A percentile compares a stretch with the other conserved stretches of the same genome.
Conservation (phyloP, 2,329 filamentous ascomycete species). For the Fusarium veterinarium region DNA sequence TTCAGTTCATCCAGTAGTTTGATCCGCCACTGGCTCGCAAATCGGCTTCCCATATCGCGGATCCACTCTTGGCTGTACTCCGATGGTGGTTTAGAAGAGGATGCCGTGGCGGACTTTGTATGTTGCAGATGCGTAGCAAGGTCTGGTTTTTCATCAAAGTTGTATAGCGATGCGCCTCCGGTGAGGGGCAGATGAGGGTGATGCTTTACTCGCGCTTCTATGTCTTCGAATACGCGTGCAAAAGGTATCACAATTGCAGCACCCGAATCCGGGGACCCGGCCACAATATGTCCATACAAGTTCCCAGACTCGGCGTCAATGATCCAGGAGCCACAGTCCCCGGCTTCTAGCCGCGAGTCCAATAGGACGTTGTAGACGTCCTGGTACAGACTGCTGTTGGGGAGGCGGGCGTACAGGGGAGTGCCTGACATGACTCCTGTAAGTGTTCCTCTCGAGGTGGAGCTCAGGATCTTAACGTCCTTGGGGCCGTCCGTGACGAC, state of each 20-base stretch:
- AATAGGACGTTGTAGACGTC: neutral
- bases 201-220: neutral
- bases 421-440: neutral
- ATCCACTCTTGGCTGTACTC: accelerated
- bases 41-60: accelerated
- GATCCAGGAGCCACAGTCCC: neutral
- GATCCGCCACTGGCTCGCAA: neutral
- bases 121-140: neutral
- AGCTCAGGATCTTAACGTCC: neutral
- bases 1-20: neutral
- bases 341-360: neutral
- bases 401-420: neutral
- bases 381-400: neutral
- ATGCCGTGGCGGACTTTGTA: neutral
- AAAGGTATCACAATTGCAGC: neutral
- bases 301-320: neutral
- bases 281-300: neutral
- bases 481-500: neutral
- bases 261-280: neutral
- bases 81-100: neutral
- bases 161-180: neutral
- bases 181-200: neutral
- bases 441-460: neutral
- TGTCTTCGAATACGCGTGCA: neutral
- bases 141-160: neutral